Evolutionary conservation across 2,329 filamentous ascomycete species (phyloP), one percentile per base, ranked within the genome.

Genomic region (Fusarium tuaranense): DNA sequence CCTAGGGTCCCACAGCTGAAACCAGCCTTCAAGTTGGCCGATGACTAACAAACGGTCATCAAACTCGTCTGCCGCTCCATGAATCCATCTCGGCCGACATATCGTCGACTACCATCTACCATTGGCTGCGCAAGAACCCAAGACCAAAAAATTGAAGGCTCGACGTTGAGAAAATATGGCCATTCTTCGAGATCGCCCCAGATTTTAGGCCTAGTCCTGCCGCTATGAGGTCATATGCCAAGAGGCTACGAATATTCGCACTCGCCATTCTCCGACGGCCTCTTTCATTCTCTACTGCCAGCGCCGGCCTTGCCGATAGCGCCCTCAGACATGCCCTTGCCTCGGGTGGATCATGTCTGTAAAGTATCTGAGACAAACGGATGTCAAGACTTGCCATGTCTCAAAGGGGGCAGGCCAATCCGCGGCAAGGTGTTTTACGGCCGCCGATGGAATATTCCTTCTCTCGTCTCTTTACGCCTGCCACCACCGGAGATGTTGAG

Each of bases 151-250:
- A 51, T 51, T 53, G 57, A 62, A 65, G 62, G 58, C 32, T 55
- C 59, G 53, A 38, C 61, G 61, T 65, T 65, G 64, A 55, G 69
- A 51, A 63, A 68, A 44, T 60, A 60, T 64, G 57, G 53, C 57
- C 65, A 51, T 74, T 65, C 18, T 64, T 36, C 22, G 27, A 67
- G 61, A 64, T 73, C 60, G 65, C 70, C 74, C 74, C 75, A 71
- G 73, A 61, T 74, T 78, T 76, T 76, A 72, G 65, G 73, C 65
- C 73, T 68, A 71, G 65, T 57, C 59, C 68, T 51, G 41, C 27
- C 44, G 63, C 62, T 64, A 78, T 78, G 77, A 78, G 74, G 73
- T 78, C 76, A 78, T 77, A 25, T 32, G 36, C 68, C 64, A 69
- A 74, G 68, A 57, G 51, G 65, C 65, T 65, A 53, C 25, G 25